Conservation (phyloP, 257 asterid species). For the Striga asiatica region DNA sequence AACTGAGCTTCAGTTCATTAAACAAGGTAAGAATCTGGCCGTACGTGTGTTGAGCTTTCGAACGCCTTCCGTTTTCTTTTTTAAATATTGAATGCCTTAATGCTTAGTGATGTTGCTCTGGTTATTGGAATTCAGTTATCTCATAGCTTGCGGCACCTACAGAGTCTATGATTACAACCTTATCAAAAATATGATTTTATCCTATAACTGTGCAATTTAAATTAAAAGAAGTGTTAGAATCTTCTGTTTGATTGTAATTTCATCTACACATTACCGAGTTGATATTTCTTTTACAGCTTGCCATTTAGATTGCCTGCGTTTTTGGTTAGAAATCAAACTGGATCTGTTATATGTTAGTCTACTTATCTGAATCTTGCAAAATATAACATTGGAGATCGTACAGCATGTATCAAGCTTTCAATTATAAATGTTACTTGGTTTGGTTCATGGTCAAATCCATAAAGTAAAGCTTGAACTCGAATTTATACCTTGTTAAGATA, state of each 20-base stretch:
- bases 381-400: neutral
- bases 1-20: conserved; percentile 45
- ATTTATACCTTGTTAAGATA: too few relatives aligned
- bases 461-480: neutral
- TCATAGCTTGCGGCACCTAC: too few relatives aligned
- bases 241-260: too few relatives aligned
- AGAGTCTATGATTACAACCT: too few relatives aligned
- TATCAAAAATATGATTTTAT: neutral
- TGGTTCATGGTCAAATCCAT: neutral
- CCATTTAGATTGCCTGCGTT: too few relatives aligned
- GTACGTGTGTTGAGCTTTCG: too few relatives aligned
- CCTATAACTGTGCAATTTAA: neutral
- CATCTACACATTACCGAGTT: too few relatives aligned
- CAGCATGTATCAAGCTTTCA: neutral
- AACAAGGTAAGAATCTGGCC: conserved; percentile 42
- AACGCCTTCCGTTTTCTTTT: too few relatives aligned
- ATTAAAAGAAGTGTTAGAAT: too few relatives aligned
- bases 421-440: neutral
- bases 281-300: too few relatives aligned
- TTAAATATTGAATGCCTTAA: neutral
- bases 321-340: neutral
- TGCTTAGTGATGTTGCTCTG: neutral
- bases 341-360: neutral
- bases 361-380: neutral
- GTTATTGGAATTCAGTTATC: neutral